Base-by-base conservation (phyloP, 345 rosid species). In the Citrus mangshanensis region DNA sequence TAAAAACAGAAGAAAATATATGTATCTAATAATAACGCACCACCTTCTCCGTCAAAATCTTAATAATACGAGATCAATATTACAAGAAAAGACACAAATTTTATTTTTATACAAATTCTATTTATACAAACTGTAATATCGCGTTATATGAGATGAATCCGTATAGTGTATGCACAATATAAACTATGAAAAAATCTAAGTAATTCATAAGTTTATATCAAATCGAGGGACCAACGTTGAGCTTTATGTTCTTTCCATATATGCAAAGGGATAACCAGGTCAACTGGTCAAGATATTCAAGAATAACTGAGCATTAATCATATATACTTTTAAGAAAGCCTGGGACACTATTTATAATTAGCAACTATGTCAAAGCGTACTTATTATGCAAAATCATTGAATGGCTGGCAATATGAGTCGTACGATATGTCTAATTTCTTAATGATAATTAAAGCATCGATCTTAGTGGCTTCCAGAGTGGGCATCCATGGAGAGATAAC, bases 251-350 rank as follows among this genome's bases (percentile, higher is more conserved):
- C 46, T 63, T 27, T 28, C 62, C 16, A 14, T 63, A 25, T 63
- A 55, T 37, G 64, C 60, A 67, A 67, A 68, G 27, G 73, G 55
- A 55, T 76, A 18, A 67, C 67, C 24, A 54, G 34, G 34, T 4
- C 34, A 32, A 32, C 34, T 32, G 73, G 72, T 66, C 72, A 76
- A 65, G 54, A 54, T 67, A 35, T 55, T 76, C 55, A 76, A 76
- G 51, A 51, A 74, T 40, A 59, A 9, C 18, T 34, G 18, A 74
- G 37, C 51, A 46, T 46, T 46, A 46, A 46, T 12, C 21, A 35
- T 14, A n/a, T 61, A 27, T 74, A 75, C 70, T 28, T 62, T 75
- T 28, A 49, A 21, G 42, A 30, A 75, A 64, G 73, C 56, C 73
- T 55, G 55, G 24, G 35, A 55, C 19, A 54, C 37, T 42, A 9